Base-by-base conservation (phyloP, 2,329 filamentous ascomycete genomes). In the Ophiostoma pallidulum region DNA sequence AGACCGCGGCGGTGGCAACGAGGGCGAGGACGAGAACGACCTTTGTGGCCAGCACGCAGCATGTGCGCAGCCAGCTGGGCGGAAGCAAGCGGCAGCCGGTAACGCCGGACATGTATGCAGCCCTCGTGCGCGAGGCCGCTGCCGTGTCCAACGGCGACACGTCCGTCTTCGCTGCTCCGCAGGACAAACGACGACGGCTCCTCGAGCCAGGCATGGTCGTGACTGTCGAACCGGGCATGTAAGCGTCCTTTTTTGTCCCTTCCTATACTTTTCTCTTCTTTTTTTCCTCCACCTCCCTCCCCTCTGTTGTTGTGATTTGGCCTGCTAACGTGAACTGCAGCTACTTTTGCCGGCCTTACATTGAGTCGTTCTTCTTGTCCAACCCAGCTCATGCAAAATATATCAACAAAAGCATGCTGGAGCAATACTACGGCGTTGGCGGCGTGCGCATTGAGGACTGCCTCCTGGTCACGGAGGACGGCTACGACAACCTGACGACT, bases 381-480 rank as follows among this genome's bases (percentile, higher is more conserved):
- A 71, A 77, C 50, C 66, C 72, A 2, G 66, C 69, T 48, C 79
- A 84, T 60, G 69, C 72, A 33, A 71, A 72, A 50, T 85, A 77
- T 57, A 82, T 92, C 58, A 74, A 90, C 63, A 67, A 69, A 54
- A 69, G 72, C 5, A 73, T 82, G 5, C 65, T 92, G 41, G 78
- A 81, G 51, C 69, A 68, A 53, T 91, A 84, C 62, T 91, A 86
- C 70, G 69, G 67, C 22, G 82, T 97, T 1, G 92, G 91, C 14
- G 92, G 92, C 29, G 88, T 95, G 22, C 77, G 92, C 40, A 94
- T 97, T 52, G 92, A 98, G 67, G 89, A 97, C 60, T 86, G 91
- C 62, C 75, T 97, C 33, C 71, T 92, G 19, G 80, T 97, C 41
- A 92, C 84, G 1, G 72, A 83, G 51, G 70, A 77, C 20, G 89